Conservation (phyloP, 106 monocot genomes). For the Apostasia shenzhenica region DNA sequence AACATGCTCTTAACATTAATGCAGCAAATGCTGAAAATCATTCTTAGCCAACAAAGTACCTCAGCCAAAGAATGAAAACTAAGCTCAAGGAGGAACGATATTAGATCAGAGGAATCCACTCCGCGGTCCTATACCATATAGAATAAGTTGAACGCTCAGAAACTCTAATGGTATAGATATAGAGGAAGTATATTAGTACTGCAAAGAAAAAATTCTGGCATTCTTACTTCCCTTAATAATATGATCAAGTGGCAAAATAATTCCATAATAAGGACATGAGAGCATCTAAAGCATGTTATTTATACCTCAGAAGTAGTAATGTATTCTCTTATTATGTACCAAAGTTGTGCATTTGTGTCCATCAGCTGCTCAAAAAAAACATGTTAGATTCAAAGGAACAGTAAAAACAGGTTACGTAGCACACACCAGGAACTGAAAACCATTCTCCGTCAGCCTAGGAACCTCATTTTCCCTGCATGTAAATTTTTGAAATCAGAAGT, state of each 20-base stretch:
- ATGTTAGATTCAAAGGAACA: constrained; percentile 9
- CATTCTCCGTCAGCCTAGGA: constrained; percentile 85
- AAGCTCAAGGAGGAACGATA: constrained; percentile 97
- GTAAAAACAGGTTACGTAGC: constrained; percentile 2
- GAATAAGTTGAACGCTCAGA: constrained; percentile 9
- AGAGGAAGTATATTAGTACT: neutral
- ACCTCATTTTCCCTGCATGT: constrained; percentile 84
- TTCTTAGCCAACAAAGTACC: constrained; percentile 31
- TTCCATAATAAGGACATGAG: neutral
- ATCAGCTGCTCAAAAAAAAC: constrained; percentile 61
- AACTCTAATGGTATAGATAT: neutral
- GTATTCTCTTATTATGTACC: constrained; percentile 98
- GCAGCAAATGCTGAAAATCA: neutral
- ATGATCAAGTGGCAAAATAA: neutral
- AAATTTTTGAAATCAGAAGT: neutral
- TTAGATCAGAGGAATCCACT: constrained; percentile 81
- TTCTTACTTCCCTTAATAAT: neutral
- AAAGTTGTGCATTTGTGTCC: constrained; percentile 98
- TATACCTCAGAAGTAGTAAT: constrained; percentile 88
- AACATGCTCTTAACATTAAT: neutral
- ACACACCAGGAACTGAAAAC: constrained; percentile 93
- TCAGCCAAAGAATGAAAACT: constrained; percentile 85
- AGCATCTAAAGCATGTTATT: neutral
- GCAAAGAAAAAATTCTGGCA: neutral
- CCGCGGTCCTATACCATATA: constrained; percentile 76